phyloP scores from a whole-genome alignment of 1,139 yeast species.

The Meyerozyma guilliermondii region DNA sequence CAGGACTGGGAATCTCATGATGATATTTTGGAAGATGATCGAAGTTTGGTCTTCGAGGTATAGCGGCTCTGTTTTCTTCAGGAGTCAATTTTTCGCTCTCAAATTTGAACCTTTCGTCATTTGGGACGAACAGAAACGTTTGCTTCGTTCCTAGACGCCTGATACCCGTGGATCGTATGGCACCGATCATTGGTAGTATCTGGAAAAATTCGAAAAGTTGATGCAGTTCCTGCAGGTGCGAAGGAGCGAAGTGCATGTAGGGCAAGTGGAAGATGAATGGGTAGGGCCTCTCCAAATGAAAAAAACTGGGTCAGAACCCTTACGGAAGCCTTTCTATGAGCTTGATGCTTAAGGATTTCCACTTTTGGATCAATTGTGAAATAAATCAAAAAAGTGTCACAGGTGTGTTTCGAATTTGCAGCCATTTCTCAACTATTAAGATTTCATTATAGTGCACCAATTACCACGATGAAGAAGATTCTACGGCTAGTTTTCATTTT shows the following conservation, averaged over 20 bases:
- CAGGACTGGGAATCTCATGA: conserved; percentile 32
- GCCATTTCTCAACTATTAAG: neutral
- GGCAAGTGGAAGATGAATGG: too few species aligned
- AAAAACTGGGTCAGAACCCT: too few species aligned
- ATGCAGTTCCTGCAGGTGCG: neutral
- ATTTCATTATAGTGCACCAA: too few species aligned
- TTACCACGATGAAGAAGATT: too few species aligned
- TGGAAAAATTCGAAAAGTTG: neutral
- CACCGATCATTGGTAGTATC: neutral
- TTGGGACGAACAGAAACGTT: conserved; percentile 28
- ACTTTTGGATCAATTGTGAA: neutral
- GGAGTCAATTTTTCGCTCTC: conserved; percentile 29
- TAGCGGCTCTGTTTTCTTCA: conserved; percentile 28
- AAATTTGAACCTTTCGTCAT: conserved; percentile 25
- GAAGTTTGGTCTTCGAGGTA: conserved; percentile 22
- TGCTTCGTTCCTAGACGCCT: neutral
- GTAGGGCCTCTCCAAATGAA: too few species aligned
- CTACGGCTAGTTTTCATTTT: too few species aligned
- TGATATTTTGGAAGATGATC: conserved; percentile 16
- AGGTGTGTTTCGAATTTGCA: neutral
- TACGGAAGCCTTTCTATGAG: too few species aligned
- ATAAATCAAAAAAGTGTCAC: neutral
- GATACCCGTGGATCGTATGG: neutral
- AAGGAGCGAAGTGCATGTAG: neutral
- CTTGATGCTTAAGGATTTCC: too few species aligned